phyloP scores from a whole-genome alignment of 371 early-diverging fungal species.

The Zychaea mexicana region DNA sequence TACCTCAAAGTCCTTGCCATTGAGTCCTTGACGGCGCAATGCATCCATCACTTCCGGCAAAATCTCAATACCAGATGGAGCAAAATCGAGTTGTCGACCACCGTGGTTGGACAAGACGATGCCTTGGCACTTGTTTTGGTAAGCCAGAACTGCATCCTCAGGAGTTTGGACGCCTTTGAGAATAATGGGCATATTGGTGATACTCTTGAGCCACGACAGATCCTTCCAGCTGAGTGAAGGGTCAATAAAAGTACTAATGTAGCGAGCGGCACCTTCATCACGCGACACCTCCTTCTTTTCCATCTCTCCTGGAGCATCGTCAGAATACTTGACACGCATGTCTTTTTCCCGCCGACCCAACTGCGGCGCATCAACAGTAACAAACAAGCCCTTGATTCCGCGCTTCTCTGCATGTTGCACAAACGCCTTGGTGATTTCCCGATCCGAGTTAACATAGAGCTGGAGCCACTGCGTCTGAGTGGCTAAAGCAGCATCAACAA shows the following conservation, averaged over 20 bases:
- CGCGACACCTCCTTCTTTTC: conserved; percentile 29
- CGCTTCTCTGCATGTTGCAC: conserved; percentile 79
- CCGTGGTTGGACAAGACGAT: conserved; percentile 95
- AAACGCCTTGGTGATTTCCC: conserved; percentile 68
- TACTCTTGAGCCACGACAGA: conserved; percentile 80
- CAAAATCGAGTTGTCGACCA: conserved; percentile 92
- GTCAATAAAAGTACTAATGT: conserved; percentile 80
- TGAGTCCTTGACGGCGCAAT: conserved; percentile 32
- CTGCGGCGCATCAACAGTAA: conserved; percentile 93
- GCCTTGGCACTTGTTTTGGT: conserved; percentile 75
- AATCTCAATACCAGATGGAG: conserved; percentile 76
- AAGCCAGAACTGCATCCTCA: conserved; percentile 92
- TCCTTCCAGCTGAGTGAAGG: conserved; percentile 86
- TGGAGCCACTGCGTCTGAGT: conserved; percentile 78
- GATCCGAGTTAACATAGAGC: conserved; percentile 88
- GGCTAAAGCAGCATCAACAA: conserved; percentile 47
- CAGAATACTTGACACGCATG: conserved; percentile 74
- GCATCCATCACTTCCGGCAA: conserved; percentile 84
- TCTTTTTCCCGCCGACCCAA: conserved; percentile 90
- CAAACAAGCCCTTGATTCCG: conserved; percentile 84
- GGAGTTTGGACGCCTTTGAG: conserved; percentile 92
- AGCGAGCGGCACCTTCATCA: conserved; percentile 72
- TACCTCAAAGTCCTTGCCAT: conserved; percentile 73
- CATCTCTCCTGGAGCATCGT: conserved; percentile 36
- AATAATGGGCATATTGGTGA: conserved; percentile 86